Percentiles rank a stretch among this genome's conserved stretches.
Conservation (phyloP, 2,329 filamentous ascomycete species). For the Xylaria hypoxylon region DNA sequence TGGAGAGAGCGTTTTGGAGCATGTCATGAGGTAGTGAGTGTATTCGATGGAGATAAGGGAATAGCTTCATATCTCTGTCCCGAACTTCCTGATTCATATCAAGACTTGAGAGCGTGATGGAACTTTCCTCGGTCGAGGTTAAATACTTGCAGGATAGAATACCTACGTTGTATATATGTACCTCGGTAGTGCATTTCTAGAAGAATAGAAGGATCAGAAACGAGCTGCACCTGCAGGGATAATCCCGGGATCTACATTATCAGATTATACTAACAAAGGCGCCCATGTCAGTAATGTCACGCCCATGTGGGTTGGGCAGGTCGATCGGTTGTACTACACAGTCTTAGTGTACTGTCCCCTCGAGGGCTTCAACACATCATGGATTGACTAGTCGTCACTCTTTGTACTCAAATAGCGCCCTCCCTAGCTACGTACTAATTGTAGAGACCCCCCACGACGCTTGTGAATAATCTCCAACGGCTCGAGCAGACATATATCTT, state of each 20-base stretch:
- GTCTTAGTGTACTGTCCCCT: neutral
- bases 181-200: slow-evolving; percentile 32
- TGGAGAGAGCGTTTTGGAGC: slow-evolving; percentile 7
- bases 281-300: slow-evolving; percentile 9
- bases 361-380: slow-evolving; percentile 17
- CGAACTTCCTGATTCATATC: slow-evolving; percentile 24
- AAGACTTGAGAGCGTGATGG: neutral
- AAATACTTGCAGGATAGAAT: neutral
- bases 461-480: slow-evolving; percentile 17
- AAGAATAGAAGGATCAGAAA: slow-evolving; percentile 15
- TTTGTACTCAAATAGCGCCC: slow-evolving; percentile 33
- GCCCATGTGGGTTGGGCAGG: slow-evolving; percentile 24
- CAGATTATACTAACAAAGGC: slow-evolving; percentile 33
- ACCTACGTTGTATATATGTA: no score
- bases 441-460: slow-evolving; percentile 24
- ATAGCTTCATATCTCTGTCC: neutral
- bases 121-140: neutral
- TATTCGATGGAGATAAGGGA: slow-evolving; percentile 19
- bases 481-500: slow-evolving; percentile 5
- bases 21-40: slow-evolving; percentile 4
- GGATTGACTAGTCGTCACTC: slow-evolving; percentile 24
- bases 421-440: slow-evolving; percentile 15
- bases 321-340: neutral
- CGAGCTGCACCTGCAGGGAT: slow-evolving; percentile 30
- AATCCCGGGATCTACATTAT: slow-evolving; percentile 36